phyloP scores from a whole-genome alignment of 192 early-diverging fungal genomes.

The Kappamyces sp. region DNA sequence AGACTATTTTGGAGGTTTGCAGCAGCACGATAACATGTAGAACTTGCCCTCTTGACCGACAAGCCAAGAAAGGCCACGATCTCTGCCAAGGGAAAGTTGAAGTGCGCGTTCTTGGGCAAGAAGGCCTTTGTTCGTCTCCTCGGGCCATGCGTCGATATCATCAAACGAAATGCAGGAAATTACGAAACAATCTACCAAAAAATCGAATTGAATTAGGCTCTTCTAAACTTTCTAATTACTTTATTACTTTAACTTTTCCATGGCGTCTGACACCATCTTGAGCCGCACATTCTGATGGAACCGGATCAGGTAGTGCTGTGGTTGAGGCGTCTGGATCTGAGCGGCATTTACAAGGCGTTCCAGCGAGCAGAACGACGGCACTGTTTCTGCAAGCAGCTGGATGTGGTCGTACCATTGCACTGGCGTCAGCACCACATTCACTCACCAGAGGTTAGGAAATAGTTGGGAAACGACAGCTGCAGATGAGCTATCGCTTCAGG shows the following conservation, averaged over 20 bases:
- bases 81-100: constrained; percentile 75
- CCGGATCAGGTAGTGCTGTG: neutral
- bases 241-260: constrained; percentile 8
- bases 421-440: neutral
- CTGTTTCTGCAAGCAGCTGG: constrained; percentile 3
- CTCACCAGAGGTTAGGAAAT: neutral
- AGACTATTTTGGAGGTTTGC: constrained; percentile 90
- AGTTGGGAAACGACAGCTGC: constrained; percentile 1
- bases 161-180: constrained; percentile 89
- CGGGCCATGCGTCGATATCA: constrained; percentile 91
- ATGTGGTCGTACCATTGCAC: constrained; percentile 13
- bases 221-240: neutral
- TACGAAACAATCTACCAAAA: constrained; percentile 54
- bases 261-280: neutral
- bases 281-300: neutral
- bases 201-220: constrained; percentile 9
- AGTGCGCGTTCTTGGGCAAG: constrained; percentile 93
- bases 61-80: constrained; percentile 90
- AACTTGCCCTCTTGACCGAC: constrained; percentile 92
- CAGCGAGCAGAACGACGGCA: constrained; percentile 8
- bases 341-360: neutral
- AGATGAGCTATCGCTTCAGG: constrained; percentile 8
- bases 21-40: constrained; percentile 38
- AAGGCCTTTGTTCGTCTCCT: constrained; percentile 92
- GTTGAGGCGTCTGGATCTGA: neutral